phyloP scores from a whole-genome alignment of 2,329 filamentous ascomycete genomes.

The Ophiocordyceps robertsii region DNA sequence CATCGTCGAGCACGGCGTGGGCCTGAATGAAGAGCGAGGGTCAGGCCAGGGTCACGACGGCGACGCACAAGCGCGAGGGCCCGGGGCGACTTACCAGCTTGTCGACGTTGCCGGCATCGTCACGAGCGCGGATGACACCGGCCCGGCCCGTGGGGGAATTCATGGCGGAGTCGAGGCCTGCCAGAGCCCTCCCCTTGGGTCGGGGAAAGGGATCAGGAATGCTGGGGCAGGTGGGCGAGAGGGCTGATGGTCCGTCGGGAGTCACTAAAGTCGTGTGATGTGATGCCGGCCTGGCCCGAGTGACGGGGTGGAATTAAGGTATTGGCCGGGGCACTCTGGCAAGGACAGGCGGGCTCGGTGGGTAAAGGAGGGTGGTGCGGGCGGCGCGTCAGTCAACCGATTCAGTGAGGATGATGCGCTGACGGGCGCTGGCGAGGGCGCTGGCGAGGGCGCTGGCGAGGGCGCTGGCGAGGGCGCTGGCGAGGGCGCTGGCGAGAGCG shows the following conservation, averaged over 20 bases:
- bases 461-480: too few species aligned
- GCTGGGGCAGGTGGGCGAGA: neutral
- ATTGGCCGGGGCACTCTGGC: conserved; percentile 4
- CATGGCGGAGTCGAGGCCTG: conserved; percentile 15
- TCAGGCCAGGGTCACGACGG: neutral
- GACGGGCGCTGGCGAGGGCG: too few species aligned
- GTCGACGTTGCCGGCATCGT: conserved; percentile 39
- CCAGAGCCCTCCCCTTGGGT: conserved; percentile 4
- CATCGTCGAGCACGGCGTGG: conserved; percentile 57
- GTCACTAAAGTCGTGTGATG: conserved; percentile 8
- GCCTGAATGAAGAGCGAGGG: conserved; percentile 27
- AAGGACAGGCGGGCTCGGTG: conserved; percentile 2
- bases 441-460: too few species aligned
- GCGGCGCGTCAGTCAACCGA: too few species aligned
- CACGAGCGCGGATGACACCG: conserved; percentile 40
- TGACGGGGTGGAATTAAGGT: conserved; percentile 8
- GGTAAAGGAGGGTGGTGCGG: neutral
- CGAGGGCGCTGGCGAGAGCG: too few species aligned
- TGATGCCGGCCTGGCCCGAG: conserved; percentile 6
- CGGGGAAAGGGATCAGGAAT: conserved; percentile 3
- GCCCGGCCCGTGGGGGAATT: conserved; percentile 37
- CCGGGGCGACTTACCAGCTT: conserved; percentile 39
- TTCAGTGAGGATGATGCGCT: too few species aligned
- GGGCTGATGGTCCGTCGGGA: conserved; percentile 2
- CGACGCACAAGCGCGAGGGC: neutral